Evolutionary conservation across 768 basidiomycete genomes (phyloP), one percentile per base, ranked within the genome.

Genomic region (Hericium rajendrae): DNA sequence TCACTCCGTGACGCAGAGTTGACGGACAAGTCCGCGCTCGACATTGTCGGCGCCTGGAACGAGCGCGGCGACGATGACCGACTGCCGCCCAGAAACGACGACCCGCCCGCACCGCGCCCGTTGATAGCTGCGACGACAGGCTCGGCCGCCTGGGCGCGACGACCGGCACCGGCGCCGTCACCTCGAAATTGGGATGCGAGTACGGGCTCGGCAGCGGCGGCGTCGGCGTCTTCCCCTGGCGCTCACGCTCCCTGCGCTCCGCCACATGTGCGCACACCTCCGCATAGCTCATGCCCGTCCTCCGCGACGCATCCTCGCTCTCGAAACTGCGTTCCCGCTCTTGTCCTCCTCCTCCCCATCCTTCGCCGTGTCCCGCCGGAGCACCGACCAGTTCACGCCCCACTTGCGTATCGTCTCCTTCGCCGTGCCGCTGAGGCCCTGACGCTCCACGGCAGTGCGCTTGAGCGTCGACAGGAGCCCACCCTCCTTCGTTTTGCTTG

Each of bases 351-450:
- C 39, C 22, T 15, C 43, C 11, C 13, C 46, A 24, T 18, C 48
- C 52, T 68, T 56, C 28, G 28, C 28, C 24, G 48, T 60, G 37
- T 85, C 82, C 68, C 81, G 85, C 72, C 78, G 83, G 68, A 83
- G 65, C 12, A 76, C 76, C 49, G 80, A 74, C 86, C 91, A 94
- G 57, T 83, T 91, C 26, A 84, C 85, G 22, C 92, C 85, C 92
- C 92, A 95, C 68, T 95, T 95, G 58, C 86, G 84, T 78, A 97
- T 86, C 9, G 88, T 80, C 66, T 97, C 94, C 67, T 86, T 88
- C 12, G 93, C 90, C 0, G 88, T 83, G 63, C 88, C 86, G 61
- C 84, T 85, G 48, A 94, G 73, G 6, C 89, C 88, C 68, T 94
- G 88, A 67, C 92, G 94, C 69, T 94, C 94, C 2, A 72, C 73